Evolutionary conservation across 192 early-diverging fungal species (phyloP).

Genomic region (Gigaspora rosea): DNA sequence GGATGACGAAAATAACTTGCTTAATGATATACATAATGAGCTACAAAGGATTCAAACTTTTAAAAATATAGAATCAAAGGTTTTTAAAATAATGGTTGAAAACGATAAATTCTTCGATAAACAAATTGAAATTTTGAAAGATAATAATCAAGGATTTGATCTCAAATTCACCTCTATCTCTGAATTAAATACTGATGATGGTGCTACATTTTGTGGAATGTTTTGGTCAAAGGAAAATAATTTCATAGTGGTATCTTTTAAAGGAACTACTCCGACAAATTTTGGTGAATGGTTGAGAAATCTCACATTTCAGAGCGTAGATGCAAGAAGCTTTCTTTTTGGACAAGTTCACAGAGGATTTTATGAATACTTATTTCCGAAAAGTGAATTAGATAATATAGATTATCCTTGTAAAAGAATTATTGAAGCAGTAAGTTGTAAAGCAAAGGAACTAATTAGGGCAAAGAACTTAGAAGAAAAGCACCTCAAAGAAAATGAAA

Average conservation of each 20-base stretch:
- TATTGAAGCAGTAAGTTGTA: too few relatives aligned
- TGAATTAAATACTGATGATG: slow-evolving; percentile 36
- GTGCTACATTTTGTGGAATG: slow-evolving; percentile 43
- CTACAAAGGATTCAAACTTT: too few relatives aligned
- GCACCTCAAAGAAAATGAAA: not conserved
- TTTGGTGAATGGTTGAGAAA: slow-evolving; percentile 43
- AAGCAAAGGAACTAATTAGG: too few relatives aligned
- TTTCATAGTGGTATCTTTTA: slow-evolving; percentile 41
- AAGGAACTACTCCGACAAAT: slow-evolving; percentile 46
- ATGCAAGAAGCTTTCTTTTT: slow-evolving; percentile 40
- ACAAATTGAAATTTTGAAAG: too few relatives aligned
- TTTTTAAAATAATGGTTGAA: too few relatives aligned
- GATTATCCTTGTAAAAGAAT: not conserved
- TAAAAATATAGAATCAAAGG: too few relatives aligned
- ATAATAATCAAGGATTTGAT: too few relatives aligned
- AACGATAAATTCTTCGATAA: too few relatives aligned
- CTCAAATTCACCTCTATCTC: slow-evolving; percentile 32
- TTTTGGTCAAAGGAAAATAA: slow-evolving; percentile 40
- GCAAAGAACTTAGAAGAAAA: not conserved
- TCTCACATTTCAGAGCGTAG: slow-evolving; percentile 38
- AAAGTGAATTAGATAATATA: too few relatives aligned
- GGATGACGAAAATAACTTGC: too few relatives aligned
- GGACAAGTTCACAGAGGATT: slow-evolving; percentile 44
- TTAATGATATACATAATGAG: too few relatives aligned
- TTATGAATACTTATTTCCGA: slow-evolving; percentile 39